A percentile compares a stretch with the other conserved stretches of the same genome.
These are phyloP conservation scores for Mycena belliarum DNA, from an alignment of 768 basidiomycete species.

Conservation along the genomic window DNA sequence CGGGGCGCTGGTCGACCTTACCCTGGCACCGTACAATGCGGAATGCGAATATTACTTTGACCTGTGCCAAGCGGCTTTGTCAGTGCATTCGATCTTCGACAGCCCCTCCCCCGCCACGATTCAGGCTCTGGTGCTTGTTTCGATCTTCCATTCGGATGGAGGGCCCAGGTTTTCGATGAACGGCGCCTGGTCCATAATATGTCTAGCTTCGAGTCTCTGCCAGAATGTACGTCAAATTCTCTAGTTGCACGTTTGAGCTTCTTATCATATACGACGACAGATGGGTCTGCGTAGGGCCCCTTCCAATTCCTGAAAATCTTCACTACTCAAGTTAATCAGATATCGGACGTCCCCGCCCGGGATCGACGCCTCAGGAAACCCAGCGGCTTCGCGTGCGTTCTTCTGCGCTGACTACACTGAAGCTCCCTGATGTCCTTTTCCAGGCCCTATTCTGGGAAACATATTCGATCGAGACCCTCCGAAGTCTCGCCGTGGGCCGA, in stretches of 20 bases:
- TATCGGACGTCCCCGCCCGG: background rate
- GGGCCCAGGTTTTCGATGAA: constrained; percentile 5
- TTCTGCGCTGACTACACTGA: background rate
- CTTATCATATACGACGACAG: background rate
- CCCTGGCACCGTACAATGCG: background rate
- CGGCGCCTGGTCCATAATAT: background rate
- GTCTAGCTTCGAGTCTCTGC: background rate
- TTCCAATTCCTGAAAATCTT: too few species aligned
- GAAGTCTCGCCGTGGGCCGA: constrained; percentile 1
- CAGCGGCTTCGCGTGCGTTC: background rate
- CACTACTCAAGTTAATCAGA: background rate
- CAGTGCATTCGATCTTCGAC: background rate
- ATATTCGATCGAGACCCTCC: constrained; percentile 4
- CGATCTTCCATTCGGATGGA: background rate
- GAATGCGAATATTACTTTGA: constrained; percentile 2
- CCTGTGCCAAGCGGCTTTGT: background rate
- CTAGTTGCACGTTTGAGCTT: too few species aligned
- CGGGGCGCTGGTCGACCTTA: constrained; percentile 5
- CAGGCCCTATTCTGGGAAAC: constrained; percentile 13
- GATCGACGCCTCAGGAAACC: background rate
- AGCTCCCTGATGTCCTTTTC: background rate
- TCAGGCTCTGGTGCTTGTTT: background rate
- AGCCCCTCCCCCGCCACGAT: background rate
- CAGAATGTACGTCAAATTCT: background rate
- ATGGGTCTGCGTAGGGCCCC: constrained; percentile 1